phyloP scores from a whole-genome alignment of 2,329 filamentous ascomycete genomes.

The Ophiognomonia clavigignenti-juglandacearum region DNA sequence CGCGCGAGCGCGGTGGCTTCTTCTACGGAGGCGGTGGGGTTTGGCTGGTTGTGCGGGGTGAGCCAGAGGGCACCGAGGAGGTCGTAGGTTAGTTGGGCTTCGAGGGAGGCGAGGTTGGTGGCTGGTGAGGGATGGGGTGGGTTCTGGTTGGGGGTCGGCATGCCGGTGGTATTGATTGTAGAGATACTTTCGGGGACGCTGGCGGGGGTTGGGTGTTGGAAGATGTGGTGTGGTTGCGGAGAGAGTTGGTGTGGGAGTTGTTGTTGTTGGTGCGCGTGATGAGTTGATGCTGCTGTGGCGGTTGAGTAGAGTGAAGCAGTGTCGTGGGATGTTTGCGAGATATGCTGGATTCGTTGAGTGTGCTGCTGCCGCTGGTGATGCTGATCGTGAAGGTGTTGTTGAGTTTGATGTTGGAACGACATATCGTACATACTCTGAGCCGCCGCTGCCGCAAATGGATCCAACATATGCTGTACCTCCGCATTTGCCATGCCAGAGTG shows the following conservation, averaged over 20 bases:
- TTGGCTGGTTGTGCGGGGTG: constrained; percentile 39
- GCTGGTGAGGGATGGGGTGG: constrained; percentile 12
- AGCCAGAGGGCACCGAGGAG: constrained; percentile 48
- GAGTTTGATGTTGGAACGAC: not conserved
- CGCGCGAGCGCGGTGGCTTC: constrained; percentile 52
- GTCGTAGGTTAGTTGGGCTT: constrained; percentile 48
- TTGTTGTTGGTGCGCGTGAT: not conserved
- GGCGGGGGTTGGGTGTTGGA: not conserved
- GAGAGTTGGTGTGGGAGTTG: constrained; percentile 1
- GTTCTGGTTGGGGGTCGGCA: constrained; percentile 18
- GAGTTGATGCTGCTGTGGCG: constrained; percentile 3
- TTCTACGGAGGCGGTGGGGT: constrained; percentile 40
- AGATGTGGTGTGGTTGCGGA: not conserved
- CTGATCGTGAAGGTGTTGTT: not conserved
- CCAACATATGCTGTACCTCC: not conserved
- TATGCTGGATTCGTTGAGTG: constrained; percentile 5
- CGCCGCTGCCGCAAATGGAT: not conserved
- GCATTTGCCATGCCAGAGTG: not conserved
- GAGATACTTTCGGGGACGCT: not conserved
- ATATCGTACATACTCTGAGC: not conserved
- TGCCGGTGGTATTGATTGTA: too few relatives aligned
- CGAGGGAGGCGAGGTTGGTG: constrained; percentile 54
- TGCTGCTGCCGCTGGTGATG: not conserved
- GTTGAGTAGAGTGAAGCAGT: constrained; percentile 1
- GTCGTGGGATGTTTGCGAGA: constrained; percentile 1